These are phyloP conservation scores for Calycina marina DNA, from an alignment of 2,329 filamentous ascomycete genomes.

Conservation along the genomic window DNA sequence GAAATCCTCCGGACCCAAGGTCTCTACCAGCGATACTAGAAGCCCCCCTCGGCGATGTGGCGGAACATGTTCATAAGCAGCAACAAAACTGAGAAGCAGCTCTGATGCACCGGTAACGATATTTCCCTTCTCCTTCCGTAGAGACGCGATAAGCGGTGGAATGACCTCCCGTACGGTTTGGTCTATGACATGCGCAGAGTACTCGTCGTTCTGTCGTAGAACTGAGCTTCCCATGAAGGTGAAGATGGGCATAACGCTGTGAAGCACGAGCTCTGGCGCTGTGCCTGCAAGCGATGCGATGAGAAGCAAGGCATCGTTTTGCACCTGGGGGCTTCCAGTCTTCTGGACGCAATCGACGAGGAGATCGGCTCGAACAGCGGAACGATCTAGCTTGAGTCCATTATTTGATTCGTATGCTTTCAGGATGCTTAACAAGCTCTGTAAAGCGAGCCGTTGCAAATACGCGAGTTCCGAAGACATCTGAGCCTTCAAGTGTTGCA, in stretches of 20 bases:
- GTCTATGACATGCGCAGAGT: constrained; percentile 90
- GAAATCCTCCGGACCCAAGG: constrained; percentile 74
- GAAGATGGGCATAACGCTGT: constrained; percentile 98
- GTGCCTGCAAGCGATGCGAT: constrained; percentile 77
- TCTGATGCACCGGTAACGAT: constrained; percentile 73
- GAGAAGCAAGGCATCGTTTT: constrained; percentile 78
- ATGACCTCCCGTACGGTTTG: constrained; percentile 91
- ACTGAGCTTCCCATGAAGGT: constrained; percentile 94
- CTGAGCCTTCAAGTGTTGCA: constrained; percentile 71
- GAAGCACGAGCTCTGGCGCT: constrained; percentile 79
- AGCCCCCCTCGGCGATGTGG: constrained; percentile 68
- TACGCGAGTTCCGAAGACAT: constrained; percentile 82
- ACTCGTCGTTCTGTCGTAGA: constrained; percentile 85
- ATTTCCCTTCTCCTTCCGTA: constrained; percentile 66
- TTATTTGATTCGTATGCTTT: constrained; percentile 53
- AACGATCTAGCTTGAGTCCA: constrained; percentile 54
- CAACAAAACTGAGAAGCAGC: constrained; percentile 87
- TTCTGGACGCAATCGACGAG: constrained; percentile 90
- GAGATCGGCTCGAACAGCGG: constrained; percentile 72
- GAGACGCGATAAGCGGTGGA: constrained; percentile 73
- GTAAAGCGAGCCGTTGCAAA: constrained; percentile 70
- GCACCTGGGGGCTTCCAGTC: constrained; percentile 81
- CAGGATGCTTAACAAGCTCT: constrained; percentile 72
- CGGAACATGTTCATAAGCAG: constrained; percentile 92
- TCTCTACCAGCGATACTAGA: constrained; percentile 73